phyloP scores from a whole-genome alignment of 495 filamentous ascomycete species.

The Apiosordaria backusii region DNA sequence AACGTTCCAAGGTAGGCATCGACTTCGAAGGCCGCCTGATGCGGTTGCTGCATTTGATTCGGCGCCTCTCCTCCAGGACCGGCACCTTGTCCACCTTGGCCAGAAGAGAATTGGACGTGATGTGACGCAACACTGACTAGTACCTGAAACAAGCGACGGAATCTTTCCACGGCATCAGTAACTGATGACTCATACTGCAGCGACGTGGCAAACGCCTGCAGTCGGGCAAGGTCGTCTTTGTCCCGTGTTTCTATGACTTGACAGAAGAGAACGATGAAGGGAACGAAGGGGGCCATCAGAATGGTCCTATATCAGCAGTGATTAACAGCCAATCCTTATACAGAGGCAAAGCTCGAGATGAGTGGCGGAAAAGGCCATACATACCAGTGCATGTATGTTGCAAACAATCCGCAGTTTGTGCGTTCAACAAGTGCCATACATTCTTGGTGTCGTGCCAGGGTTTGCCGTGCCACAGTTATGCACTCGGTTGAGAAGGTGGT shows the following conservation, averaged over 20 bases:
- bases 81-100: background rate
- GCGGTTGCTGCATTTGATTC: background rate
- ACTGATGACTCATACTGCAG: constrained; percentile 46
- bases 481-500: constrained; percentile 56
- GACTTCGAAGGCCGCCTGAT: constrained; percentile 6
- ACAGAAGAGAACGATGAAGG: constrained; percentile 67
- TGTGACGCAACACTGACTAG: constrained; percentile 56
- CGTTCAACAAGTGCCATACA: constrained; percentile 48
- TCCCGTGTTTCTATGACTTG: constrained; percentile 53
- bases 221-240: constrained; percentile 45
- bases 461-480: constrained; percentile 51
- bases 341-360: background rate
- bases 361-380: background rate
- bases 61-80: background rate
- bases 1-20: constrained; percentile 22
- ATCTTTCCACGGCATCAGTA: constrained; percentile 53
- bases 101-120: constrained; percentile 47
- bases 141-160: constrained; percentile 58
- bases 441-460: constrained; percentile 51
- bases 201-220: constrained; percentile 55
- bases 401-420: constrained; percentile 39
- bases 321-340: background rate
- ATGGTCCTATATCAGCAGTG: constrained; percentile 47
- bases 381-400: constrained; percentile 62
- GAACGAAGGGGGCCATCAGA: constrained; percentile 61